Evolutionary conservation across 805 yeast species (phyloP).

Genomic region (Yamadazyma takamatsuzukensis): DNA sequence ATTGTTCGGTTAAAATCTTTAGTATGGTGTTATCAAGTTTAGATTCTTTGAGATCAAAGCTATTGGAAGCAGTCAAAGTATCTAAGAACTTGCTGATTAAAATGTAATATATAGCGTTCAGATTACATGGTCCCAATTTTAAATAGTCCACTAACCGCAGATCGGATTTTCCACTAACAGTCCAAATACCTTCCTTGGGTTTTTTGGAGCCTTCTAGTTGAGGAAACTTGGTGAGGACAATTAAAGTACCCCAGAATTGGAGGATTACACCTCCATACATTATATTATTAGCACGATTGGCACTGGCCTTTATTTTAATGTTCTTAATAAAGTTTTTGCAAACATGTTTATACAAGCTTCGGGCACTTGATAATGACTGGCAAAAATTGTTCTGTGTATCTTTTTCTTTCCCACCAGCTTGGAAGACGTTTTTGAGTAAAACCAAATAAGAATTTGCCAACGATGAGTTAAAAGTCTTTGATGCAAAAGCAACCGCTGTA

Average conservation of each 20-base stretch:
- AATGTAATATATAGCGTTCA: slow-evolving; percentile 48
- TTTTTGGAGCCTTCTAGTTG: slow-evolving; percentile 14
- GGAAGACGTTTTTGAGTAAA: slow-evolving; percentile 19
- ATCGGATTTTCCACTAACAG: slow-evolving; percentile 40
- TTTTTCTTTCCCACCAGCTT: slow-evolving; percentile 5
- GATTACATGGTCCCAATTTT: slow-evolving; percentile 50
- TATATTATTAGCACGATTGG: slow-evolving; percentile 29
- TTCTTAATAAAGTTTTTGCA: slow-evolving; percentile 45
- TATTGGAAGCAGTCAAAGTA: slow-evolving; percentile 1
- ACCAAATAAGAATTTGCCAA: slow-evolving; percentile 28
- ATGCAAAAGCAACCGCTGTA: slow-evolving; percentile 19
- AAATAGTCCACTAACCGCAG: slow-evolving; percentile 46
- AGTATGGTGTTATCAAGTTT: slow-evolving; percentile 2
- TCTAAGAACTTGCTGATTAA: slow-evolving; percentile 20
- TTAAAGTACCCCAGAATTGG: slow-evolving; percentile 47
- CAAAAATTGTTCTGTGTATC: slow-evolving; percentile 13
- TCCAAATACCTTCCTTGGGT: slow-evolving; percentile 53
- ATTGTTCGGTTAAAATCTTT: slow-evolving; percentile 16
- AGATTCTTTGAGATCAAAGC: slow-evolving; percentile 4
- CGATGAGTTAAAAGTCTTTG: slow-evolving; percentile 25
- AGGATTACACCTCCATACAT: slow-evolving; percentile 45
- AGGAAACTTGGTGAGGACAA: slow-evolving; percentile 31
- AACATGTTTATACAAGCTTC: slow-evolving; percentile 33
- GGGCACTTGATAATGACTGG: slow-evolving; percentile 13
- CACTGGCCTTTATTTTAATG: slow-evolving; percentile 29